phyloP scores from a whole-genome alignment of 2,329 filamentous ascomycete genomes.

The Microdochium nivale region DNA sequence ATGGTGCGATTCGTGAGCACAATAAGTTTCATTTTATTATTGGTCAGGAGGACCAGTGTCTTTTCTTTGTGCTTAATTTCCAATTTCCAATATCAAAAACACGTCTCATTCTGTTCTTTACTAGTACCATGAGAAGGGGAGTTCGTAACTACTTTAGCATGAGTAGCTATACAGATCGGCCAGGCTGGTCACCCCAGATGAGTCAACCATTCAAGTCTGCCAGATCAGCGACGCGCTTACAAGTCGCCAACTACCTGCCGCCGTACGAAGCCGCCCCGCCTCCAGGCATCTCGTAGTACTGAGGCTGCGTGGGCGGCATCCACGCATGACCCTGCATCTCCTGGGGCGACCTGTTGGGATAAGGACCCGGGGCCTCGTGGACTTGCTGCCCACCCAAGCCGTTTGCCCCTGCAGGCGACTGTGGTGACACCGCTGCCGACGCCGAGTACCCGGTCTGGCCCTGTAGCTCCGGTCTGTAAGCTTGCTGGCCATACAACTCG shows the following conservation, averaged over 20 bases:
- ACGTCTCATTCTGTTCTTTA: too few species aligned
- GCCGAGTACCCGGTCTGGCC: conserved; percentile 5
- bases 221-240: too few species aligned
- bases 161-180: too few species aligned
- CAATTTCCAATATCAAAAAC: too few species aligned
- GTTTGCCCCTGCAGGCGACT: conserved; percentile 2
- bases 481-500: conserved; percentile 10
- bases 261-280: not conserved
- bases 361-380: conserved; percentile 12
- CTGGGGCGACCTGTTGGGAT: conserved; percentile 3
- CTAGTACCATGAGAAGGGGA: too few species aligned
- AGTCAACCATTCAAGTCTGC: too few species aligned
- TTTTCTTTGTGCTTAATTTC: too few species aligned
- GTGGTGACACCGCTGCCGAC: not conserved
- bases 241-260: not conserved
- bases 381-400: conserved; percentile 12
- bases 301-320: not conserved
- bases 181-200: too few species aligned
- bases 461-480: conserved; percentile 3
- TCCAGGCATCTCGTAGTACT: conserved; percentile 17
- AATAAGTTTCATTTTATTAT: too few species aligned
- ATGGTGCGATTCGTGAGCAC: too few species aligned
- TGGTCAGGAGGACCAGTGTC: too few species aligned
- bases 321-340: conserved; percentile 11
- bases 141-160: too few species aligned